phyloP scores from a whole-genome alignment of 1,284 basidiomycete species.

The Tylopilus sp. region DNA sequence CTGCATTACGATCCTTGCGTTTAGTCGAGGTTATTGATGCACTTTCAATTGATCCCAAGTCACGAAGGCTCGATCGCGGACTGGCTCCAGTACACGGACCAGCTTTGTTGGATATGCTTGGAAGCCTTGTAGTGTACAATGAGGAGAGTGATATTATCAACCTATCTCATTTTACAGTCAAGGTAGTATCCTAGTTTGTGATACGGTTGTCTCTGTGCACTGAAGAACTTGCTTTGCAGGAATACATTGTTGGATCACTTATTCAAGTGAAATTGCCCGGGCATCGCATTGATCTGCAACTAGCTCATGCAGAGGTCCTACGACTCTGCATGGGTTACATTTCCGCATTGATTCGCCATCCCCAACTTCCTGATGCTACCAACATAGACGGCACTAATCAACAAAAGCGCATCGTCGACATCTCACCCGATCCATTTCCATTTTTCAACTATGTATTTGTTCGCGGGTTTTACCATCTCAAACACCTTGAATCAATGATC shows the following conservation, averaged over 20 bases:
- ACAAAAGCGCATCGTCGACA: too few species aligned
- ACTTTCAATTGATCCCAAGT: not conserved
- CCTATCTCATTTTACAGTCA: conserved; percentile 4
- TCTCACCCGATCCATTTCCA: not conserved
- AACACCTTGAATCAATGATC: not conserved
- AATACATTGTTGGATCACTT: not conserved
- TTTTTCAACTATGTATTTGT: not conserved
- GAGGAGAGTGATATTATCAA: not conserved
- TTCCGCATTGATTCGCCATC: not conserved
- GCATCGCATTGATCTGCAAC: not conserved
- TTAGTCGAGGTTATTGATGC: not conserved
- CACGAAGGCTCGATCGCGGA: not conserved
- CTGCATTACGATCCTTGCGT: not conserved
- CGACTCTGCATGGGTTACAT: not conserved
- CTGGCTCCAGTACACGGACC: not conserved
- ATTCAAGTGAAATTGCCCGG: not conserved
- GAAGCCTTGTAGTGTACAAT: not conserved
- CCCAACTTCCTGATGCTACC: too few species aligned
- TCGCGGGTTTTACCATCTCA: not conserved
- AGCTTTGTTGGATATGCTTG: not conserved
- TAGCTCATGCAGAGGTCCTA: not conserved
- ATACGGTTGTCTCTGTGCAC: not conserved
- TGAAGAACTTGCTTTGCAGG: not conserved
- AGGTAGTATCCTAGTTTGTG: not conserved
- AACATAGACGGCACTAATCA: too few species aligned